Evolutionary conservation across 179 eudicot genomes (phyloP).

Genomic region (Dionaea muscipula): DNA sequence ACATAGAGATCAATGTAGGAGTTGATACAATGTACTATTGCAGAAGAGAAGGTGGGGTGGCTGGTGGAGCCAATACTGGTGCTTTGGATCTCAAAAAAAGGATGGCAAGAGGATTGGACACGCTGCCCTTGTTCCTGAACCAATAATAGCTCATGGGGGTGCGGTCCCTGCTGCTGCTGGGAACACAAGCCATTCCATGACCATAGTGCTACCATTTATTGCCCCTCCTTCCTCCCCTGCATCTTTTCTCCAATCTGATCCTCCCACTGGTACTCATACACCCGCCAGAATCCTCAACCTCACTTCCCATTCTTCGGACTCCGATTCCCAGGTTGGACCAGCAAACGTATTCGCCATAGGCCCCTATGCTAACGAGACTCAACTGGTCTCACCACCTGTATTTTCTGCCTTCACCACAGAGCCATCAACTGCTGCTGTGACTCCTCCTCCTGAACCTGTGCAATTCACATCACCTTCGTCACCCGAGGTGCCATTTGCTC

Average conservation of each 20-base stretch:
- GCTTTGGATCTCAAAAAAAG: conserved; percentile 36
- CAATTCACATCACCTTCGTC: conserved; percentile 38
- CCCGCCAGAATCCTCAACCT: conserved; percentile 30
- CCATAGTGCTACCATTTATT: conserved; percentile 24
- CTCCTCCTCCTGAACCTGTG: conserved; percentile 37
- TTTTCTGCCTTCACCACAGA: conserved; percentile 38
- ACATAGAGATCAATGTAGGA: neutral
- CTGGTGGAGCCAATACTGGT: conserved; percentile 32
- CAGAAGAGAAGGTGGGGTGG: conserved; percentile 41
- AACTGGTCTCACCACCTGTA: conserved; percentile 38
- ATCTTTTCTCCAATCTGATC: conserved; percentile 28
- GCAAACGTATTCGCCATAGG: conserved; percentile 32
- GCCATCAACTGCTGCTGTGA: conserved; percentile 42
- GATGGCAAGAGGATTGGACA: conserved; percentile 32
- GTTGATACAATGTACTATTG: neutral
- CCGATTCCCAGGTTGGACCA: conserved; percentile 18
- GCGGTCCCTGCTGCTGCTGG: conserved; percentile 12
- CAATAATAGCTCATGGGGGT: conserved; percentile 16
- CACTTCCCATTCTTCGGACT: conserved; percentile 18
- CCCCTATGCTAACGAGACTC: conserved; percentile 44
- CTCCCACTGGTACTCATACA: conserved; percentile 37
- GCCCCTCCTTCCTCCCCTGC: conserved; percentile 47
- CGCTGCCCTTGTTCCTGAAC: conserved; percentile 36
- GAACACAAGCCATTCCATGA: conserved; percentile 26
- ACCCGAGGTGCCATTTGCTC: conserved; percentile 43